Base-by-base conservation (phyloP, 2,329 filamentous ascomycete species). In the Sordariomycetes sp. region DNA sequence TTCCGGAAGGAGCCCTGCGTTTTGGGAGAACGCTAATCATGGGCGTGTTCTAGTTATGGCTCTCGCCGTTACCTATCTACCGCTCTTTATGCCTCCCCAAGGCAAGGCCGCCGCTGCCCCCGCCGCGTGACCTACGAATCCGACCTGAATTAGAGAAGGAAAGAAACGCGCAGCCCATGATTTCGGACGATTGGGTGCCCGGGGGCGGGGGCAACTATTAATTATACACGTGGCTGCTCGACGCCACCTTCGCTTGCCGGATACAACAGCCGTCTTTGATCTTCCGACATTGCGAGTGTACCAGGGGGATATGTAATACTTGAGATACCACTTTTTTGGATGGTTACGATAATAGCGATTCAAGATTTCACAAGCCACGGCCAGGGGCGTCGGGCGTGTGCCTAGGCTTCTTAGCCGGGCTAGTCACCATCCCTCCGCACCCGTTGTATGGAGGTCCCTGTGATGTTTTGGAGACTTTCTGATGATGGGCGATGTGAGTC, bases 41-140 rank as follows among this genome's bases (percentile, higher is more conserved):
- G 6, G 6, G 36, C 13, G 2, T 1, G 53, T 42, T 35, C 60
- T 60, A 85, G 82, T 82, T 59, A 79, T 85, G 77, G 77, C 82
- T 45, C 74, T 86, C 54, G 72, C 66, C 60, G 73, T 79, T 35
- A 76, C 73, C 55, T 79, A 79, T 61, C 69, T 79, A 56, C 75
- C 75, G 24, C 67, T 79, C 55, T 78, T 79, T 66, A 65, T 79
- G 56, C 76, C 70, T 20, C 53, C 53, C 2, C n/a, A 22, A 15
- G n/a, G 13, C 34, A 24, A 54, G 15, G 25, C 24, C 20, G 51
- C 51, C 20, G 24, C 51, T 32, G 24, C 51, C n/a, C 51, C 24
- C 3, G 51, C 24, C 25, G 24, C 51, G 20, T 52, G 15, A 32
- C n/a, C 51, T 5, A 32, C 25, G 25, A 20, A 34, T 13, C 3